These are phyloP conservation scores for Nakazawaea ishiwadae DNA, from an alignment of 805 yeast species.

Conservation along the genomic window DNA sequence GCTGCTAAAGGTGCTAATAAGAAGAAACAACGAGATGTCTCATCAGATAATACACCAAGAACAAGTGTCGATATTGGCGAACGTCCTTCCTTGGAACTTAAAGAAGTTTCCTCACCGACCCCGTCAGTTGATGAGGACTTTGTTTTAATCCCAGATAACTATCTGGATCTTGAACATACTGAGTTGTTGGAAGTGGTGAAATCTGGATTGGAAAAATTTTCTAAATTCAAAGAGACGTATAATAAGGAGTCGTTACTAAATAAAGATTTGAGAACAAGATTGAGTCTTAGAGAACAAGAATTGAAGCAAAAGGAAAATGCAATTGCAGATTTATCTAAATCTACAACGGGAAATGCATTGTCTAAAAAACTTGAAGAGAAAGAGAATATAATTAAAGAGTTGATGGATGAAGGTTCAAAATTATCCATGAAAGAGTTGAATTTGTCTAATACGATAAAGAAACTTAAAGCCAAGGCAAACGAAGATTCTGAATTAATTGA, in stretches of 20 bases:
- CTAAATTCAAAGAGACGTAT: slow-evolving; percentile 15
- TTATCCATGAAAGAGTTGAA: slow-evolving; percentile 68
- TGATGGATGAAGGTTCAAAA: slow-evolving; percentile 72
- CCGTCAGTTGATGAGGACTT: no score
- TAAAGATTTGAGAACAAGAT: slow-evolving; percentile 13
- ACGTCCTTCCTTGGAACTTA: slow-evolving; percentile 1
- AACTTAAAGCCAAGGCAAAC: slow-evolving; percentile 44
- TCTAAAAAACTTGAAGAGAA: slow-evolving; percentile 36
- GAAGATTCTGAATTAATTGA: slow-evolving; percentile 31
- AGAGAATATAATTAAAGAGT: slow-evolving; percentile 59
- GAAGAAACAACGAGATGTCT: slow-evolving; percentile 10
- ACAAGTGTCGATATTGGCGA: slow-evolving; percentile 5
- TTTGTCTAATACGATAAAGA: slow-evolving; percentile 61
- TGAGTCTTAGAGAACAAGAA: slow-evolving; percentile 1
- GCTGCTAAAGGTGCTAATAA: slow-evolving; percentile 45
- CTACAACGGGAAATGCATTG: slow-evolving; percentile 14
- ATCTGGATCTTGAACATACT: slow-evolving; percentile 1
- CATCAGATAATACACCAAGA: slow-evolving; percentile 12
- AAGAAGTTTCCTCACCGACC: not conserved
- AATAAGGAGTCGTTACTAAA: slow-evolving; percentile 12
- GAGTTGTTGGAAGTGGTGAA: slow-evolving; percentile 2
- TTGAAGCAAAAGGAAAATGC: not conserved
- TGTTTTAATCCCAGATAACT: slow-evolving; percentile 1
- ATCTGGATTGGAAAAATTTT: not conserved
- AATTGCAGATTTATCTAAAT: not conserved